Conservation (phyloP, 2,329 filamentous ascomycete species). For the Aurifilum marmelostoma region DNA sequence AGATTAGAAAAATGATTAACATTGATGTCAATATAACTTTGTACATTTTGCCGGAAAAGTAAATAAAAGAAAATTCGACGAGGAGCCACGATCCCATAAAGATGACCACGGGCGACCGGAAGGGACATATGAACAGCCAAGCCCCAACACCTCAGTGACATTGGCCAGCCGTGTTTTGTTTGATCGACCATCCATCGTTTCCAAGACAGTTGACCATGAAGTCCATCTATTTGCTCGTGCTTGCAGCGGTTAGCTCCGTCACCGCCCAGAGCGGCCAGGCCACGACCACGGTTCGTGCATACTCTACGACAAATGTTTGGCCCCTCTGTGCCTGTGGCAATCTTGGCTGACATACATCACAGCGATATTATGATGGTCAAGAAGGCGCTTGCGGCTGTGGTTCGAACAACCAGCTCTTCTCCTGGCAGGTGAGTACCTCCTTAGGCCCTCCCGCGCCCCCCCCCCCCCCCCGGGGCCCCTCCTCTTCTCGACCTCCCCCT, state of each 20-base stretch:
- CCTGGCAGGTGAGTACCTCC: constrained; percentile 20
- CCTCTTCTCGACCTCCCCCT: too few species aligned
- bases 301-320: too few species aligned
- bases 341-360: not conserved
- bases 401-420: constrained; percentile 4
- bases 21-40: not conserved
- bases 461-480: too few species aligned
- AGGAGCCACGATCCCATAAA: not conserved
- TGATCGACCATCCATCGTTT: not conserved
- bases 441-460: too few species aligned
- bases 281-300: constrained; percentile 21
- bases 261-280: constrained; percentile 26
- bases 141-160: not conserved
- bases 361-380: constrained; percentile 27
- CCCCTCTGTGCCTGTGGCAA: not conserved
- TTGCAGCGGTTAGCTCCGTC: constrained; percentile 17
- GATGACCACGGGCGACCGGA: not conserved
- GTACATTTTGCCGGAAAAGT: not conserved
- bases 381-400: constrained; percentile 27
- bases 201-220: constrained; percentile 9
- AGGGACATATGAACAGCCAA: not conserved
- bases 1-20: not conserved
- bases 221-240: constrained; percentile 2
- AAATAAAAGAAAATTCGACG: not conserved
- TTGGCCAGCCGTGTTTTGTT: not conserved